Evolutionary conservation across 768 basidiomycete genomes (phyloP), one percentile per base, ranked within the genome.

Genomic region (Rhodotorula toruloides): DNA sequence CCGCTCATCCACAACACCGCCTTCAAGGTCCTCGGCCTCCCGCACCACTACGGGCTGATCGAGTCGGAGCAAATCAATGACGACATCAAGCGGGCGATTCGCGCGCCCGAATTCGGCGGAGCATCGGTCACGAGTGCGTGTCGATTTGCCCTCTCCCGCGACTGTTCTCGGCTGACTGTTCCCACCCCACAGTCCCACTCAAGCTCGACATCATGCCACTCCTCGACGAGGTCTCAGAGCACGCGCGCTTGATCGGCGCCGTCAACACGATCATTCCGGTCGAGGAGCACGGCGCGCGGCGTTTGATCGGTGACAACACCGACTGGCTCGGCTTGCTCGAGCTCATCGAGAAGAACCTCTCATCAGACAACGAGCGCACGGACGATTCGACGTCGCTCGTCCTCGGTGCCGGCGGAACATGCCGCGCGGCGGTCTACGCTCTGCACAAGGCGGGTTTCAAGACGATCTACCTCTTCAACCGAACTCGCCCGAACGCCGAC

Each of bases 401-500:
- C 60, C 89, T 99, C 65, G 96, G 96, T 5, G 93, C 91, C 4
- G 94, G 94, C 12, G 94, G 94, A 4, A 96, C 94, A 0, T 86
- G 90, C 25, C 88, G 94, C 25, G 94, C 94, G 0, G 94, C 94
- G 2, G 85, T 98, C 67, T 96, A 91, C 75, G 91, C 94, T 5
- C 78, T 97, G 52, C 83, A 87, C 69, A 79, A 80, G 58, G 79
- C 93, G 3, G 85, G 86, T 11, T 83, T 87, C 43, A 78, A 82
- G 55, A 81, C 79, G 10, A 87, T 98, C 71, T 92, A 91, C 77
- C 76, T 99, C 27, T 91, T 82, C 81, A 99, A 98, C 78, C 84
- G 96, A 50, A 97, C 94, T 0, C 76, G 74, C 25, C 79, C 76
- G 61, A 89, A 89, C 73, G 94, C 91, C 2, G 80, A 85, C 71